Percentiles rank a stretch among this genome's conserved stretches.
Evolutionary conservation across 1,139 yeast genomes (phyloP).

Genomic region (Lodderomyces beijingensis): DNA sequence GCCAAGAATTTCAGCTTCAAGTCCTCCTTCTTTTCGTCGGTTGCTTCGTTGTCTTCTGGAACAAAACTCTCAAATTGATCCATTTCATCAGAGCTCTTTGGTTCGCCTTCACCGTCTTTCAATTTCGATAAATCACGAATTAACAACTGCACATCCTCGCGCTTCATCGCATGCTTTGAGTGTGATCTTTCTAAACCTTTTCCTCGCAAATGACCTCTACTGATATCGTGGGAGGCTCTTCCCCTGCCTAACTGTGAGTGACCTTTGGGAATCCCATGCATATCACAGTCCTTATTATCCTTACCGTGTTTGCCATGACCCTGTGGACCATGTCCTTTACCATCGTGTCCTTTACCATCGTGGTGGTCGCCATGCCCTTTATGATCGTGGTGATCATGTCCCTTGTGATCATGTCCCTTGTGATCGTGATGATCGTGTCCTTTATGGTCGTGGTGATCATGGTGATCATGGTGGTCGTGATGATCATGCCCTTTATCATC

Average conservation of each 20-base stretch:
- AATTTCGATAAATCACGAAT: constrained; percentile 6
- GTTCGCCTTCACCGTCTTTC: constrained; percentile 3
- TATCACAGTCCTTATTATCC: constrained; percentile 4
- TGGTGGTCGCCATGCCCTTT: constrained; percentile 2
- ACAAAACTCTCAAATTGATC: constrained; percentile 17
- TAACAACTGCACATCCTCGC: constrained; percentile 3
- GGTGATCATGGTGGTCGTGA: constrained; percentile 2
- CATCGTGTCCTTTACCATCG: constrained; percentile 2
- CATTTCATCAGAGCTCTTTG: not conserved
- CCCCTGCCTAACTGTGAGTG: constrained; percentile 2
- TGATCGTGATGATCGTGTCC: not conserved
- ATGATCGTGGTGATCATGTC: constrained; percentile 1
- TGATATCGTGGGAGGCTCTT: constrained; percentile 1
- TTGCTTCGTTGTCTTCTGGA: no score
- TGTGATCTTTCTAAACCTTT: not conserved
- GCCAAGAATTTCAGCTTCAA: not conserved
- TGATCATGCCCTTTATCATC: no score
- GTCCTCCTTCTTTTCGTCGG: not conserved
- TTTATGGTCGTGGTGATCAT: not conserved
- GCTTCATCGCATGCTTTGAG: no score
- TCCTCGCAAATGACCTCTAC: constrained; percentile 1
- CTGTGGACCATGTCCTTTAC: constrained; percentile 1
- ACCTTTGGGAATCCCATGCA: constrained; percentile 1
- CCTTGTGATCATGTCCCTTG: constrained; percentile 2
- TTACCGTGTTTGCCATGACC: no score